Percentiles rank a stretch among this genome's conserved stretches.
phyloP scores from a whole-genome alignment of 2,329 filamentous ascomycete species.

The Myriosclerotinia duriaeana region DNA sequence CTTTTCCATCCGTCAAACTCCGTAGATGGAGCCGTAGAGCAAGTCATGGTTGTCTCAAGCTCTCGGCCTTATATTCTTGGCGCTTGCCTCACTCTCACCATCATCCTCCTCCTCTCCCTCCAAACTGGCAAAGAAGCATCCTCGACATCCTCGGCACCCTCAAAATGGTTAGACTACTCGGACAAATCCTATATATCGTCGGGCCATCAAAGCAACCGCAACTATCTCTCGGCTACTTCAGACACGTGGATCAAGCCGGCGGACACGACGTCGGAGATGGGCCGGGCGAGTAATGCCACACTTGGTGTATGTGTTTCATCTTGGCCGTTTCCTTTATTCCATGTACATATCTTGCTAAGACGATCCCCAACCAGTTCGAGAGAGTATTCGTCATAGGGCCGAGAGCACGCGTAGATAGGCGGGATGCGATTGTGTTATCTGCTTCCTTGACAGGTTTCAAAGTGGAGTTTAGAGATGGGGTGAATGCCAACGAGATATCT shows the following conservation, averaged over 20 bases:
- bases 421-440: constrained; percentile 48
- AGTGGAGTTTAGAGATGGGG: constrained; percentile 47
- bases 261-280: constrained; percentile 14
- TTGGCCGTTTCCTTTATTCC: neutral
- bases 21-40: neutral
- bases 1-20: neutral
- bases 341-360: neutral
- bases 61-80: neutral
- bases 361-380: constrained; percentile 40
- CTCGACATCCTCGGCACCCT: neutral
- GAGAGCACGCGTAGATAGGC: constrained; percentile 49
- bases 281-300: constrained; percentile 2
- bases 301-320: constrained; percentile 3
- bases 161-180: constrained; percentile 16
- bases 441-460: constrained; percentile 46
- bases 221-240: constrained; percentile 1
- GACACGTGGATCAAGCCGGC: neutral
- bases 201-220: neutral
- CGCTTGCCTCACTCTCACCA: neutral
- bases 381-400: constrained; percentile 50
- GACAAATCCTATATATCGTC: neutral
- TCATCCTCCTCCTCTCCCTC: neutral
- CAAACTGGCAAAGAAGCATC: neutral
- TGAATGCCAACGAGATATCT: constrained; percentile 43
- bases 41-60: neutral